A percentile compares a stretch with the other conserved stretches of the same genome.
Evolutionary conservation across 768 basidiomycete species (phyloP).

Genomic region (Lactarius evosmus): DNA sequence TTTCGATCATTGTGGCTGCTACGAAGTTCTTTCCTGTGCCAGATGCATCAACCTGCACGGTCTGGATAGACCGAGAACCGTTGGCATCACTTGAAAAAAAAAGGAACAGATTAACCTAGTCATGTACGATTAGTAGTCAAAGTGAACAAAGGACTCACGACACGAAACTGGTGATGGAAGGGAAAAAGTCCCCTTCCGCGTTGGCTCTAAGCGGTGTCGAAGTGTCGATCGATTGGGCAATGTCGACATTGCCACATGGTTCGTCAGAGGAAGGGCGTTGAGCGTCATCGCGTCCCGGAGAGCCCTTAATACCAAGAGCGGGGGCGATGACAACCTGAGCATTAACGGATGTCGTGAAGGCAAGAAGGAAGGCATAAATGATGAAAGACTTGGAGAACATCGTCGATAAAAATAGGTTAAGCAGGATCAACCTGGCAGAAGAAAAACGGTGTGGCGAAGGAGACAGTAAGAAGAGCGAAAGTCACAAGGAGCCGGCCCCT

Average conservation of each 20-base stretch:
- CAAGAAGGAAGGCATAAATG: conserved; percentile 35
- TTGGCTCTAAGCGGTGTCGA: conserved; percentile 32
- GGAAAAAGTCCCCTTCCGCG: conserved; percentile 44
- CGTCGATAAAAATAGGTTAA: neutral
- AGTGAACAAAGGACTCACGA: conserved; percentile 39
- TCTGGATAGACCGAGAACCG: conserved; percentile 45
- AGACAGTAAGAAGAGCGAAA: neutral
- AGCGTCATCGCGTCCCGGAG: conserved; percentile 31
- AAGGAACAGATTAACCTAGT: neutral
- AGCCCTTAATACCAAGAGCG: conserved; percentile 38
- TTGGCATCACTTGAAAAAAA: conserved; percentile 45
- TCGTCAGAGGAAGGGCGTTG: conserved; percentile 33
- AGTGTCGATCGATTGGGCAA: conserved; percentile 40
- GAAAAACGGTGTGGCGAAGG: neutral
- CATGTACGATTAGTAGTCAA: conserved; percentile 45
- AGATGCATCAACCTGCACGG: conserved; percentile 46
- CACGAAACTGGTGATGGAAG: conserved; percentile 46
- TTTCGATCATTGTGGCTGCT: conserved; percentile 42
- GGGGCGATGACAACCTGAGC: conserved; percentile 47
- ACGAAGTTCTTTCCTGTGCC: conserved; percentile 35
- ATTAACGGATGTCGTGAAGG: conserved; percentile 37
- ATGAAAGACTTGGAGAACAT: conserved; percentile 35
- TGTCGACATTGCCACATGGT: conserved; percentile 45
- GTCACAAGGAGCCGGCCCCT: conserved; percentile 14
- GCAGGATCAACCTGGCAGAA: neutral